Conservation (phyloP, 192 early-diverging fungal genomes). For the Coemansia sp. region DNA sequence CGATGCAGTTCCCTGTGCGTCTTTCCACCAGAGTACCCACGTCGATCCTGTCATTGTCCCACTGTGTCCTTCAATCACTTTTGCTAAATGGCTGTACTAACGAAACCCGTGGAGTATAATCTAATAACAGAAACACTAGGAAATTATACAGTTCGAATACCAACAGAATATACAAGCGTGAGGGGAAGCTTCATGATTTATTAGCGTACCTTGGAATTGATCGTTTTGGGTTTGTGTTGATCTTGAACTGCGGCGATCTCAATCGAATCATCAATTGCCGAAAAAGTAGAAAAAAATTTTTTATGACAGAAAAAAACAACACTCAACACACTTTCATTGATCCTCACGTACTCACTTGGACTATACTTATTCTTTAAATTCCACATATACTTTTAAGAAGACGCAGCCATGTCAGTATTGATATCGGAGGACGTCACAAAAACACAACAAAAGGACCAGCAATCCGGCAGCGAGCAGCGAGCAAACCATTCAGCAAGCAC, state of each 20-base stretch:
- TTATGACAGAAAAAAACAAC: neutral
- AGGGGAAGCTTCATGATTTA: neutral
- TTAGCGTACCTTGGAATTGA: neutral
- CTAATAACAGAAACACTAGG: neutral
- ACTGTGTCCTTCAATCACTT: neutral
- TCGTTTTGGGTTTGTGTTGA: neutral
- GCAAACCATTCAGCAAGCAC: neutral
- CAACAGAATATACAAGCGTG: neutral
- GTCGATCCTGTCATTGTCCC: slow-evolving; percentile 34
- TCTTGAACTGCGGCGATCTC: neutral
- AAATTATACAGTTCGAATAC: neutral
- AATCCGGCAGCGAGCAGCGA: neutral
- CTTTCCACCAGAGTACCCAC: slow-evolving; percentile 55
- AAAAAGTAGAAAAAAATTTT: neutral
- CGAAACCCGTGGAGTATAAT: no score
- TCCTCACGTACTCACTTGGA: neutral
- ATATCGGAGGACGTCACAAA: neutral
- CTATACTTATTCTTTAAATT: neutral
- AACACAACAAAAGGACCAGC: neutral
- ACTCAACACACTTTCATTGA: neutral
- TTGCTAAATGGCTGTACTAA: no score
- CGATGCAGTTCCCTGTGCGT: slow-evolving; percentile 53
- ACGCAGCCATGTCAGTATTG: neutral
- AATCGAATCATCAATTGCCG: neutral
- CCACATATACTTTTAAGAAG: neutral